Evolutionary conservation across 352 stramenopile genomes (phyloP).

Genomic region (Pythium insidiosum): DNA sequence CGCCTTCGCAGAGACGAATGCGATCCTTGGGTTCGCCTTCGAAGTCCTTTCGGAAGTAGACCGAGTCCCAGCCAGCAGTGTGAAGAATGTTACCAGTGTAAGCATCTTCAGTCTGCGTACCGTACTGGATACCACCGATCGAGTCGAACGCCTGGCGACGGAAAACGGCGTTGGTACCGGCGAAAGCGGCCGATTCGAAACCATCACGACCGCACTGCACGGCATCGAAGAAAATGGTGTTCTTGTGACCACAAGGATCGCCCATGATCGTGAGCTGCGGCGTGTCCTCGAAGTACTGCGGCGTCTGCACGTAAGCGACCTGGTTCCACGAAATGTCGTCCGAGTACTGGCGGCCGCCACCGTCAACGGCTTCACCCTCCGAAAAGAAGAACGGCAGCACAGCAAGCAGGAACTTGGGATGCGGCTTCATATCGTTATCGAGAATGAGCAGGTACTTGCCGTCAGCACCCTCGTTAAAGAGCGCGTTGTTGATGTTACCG

Average conservation of each 20-base stretch:
- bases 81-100: slow-evolving; percentile 83
- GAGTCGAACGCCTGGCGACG: slow-evolving; percentile 85
- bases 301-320: slow-evolving; percentile 85
- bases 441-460: slow-evolving; percentile 88
- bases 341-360: slow-evolving; percentile 76
- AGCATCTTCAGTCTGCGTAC: slow-evolving; percentile 88
- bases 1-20: slow-evolving; percentile 79
- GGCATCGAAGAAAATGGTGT: slow-evolving; percentile 89
- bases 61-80: slow-evolving; percentile 76
- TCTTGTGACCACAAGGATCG: slow-evolving; percentile 85
- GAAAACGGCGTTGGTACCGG: slow-evolving; percentile 87
- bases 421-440: slow-evolving; percentile 91
- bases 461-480: slow-evolving; percentile 87
- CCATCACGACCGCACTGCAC: slow-evolving; percentile 84
- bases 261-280: slow-evolving; percentile 81
- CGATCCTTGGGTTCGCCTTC: slow-evolving; percentile 80
- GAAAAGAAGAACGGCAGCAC: slow-evolving; percentile 88
- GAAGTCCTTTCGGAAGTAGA: slow-evolving; percentile 89
- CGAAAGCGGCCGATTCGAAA: slow-evolving; percentile 83
- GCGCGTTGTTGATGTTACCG: slow-evolving; percentile 88
- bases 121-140: slow-evolving; percentile 86
- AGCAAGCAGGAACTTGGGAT: slow-evolving; percentile 82
- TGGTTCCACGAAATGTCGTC: slow-evolving; percentile 88
- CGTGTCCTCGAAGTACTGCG: slow-evolving; percentile 87
- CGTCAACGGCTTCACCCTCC: slow-evolving; percentile 80